phyloP scores from a whole-genome alignment of 345 rosid genomes.

The Eucalyptus urophylla region DNA sequence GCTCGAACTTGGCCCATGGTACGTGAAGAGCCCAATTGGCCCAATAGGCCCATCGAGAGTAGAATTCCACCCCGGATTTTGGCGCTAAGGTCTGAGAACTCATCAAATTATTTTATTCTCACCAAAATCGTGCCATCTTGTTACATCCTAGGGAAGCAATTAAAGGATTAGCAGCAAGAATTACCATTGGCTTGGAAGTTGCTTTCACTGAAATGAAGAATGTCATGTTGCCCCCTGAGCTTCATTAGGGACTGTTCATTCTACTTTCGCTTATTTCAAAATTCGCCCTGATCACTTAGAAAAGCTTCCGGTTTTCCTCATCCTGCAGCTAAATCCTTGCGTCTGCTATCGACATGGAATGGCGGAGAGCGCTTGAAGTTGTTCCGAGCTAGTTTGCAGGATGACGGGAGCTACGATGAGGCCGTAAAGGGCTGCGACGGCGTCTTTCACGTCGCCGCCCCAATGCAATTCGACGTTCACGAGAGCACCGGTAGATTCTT shows the following conservation, averaged over 20 bases:
- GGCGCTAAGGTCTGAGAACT: background rate
- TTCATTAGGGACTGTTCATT: background rate
- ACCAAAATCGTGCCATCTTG: background rate
- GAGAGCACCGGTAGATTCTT: slow-evolving; percentile 24
- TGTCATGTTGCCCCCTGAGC: background rate
- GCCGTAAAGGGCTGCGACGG: slow-evolving; percentile 67
- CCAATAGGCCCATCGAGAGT: background rate
- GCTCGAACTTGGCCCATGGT: background rate
- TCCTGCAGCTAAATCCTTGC: slow-evolving; percentile 26
- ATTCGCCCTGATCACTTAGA: background rate
- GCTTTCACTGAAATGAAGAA: background rate
- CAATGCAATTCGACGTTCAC: slow-evolving; percentile 46
- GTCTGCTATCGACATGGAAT: slow-evolving; percentile 29
- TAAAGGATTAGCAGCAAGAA: background rate
- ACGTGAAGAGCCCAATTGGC: background rate
- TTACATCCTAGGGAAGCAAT: background rate
- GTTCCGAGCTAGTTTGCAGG: slow-evolving; percentile 59
- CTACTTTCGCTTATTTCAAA: background rate
- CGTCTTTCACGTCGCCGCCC: slow-evolving; percentile 82
- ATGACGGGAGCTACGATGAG: slow-evolving; percentile 73
- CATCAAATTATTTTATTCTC: background rate
- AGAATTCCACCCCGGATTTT: background rate
- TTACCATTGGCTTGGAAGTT: background rate
- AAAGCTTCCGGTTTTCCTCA: background rate
- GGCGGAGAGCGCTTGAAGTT: slow-evolving; percentile 36